Percentiles rank a stretch among this genome's conserved stretches.
Conservation (phyloP, 2,329 filamentous ascomycete species). For the Penicillium sp. region DNA sequence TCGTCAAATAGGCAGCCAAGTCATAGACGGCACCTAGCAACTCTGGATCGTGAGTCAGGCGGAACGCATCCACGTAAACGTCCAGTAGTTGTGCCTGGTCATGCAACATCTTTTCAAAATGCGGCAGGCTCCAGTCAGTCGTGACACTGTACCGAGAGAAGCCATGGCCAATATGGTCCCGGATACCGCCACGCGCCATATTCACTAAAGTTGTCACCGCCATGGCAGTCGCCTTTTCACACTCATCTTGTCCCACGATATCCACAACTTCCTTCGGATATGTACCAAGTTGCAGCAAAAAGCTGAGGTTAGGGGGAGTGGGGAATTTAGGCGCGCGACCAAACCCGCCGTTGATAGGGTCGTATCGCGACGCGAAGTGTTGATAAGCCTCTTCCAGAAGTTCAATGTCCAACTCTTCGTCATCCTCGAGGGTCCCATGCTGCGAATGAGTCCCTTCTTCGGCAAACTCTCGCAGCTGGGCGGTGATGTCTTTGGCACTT, state of each 20-base stretch:
- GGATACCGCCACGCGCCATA: constrained; percentile 68
- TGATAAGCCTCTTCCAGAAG: constrained; percentile 84
- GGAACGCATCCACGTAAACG: constrained; percentile 82
- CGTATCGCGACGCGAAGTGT: constrained; percentile 76
- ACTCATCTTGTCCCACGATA: constrained; percentile 80
- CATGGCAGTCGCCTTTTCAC: constrained; percentile 69
- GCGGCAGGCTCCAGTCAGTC: constrained; percentile 84
- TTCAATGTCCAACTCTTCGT: constrained; percentile 78
- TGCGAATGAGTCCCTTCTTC: constrained; percentile 68
- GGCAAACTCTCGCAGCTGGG: constrained; percentile 78
- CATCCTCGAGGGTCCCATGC: constrained; percentile 43
- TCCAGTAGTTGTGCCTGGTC: constrained; percentile 84
- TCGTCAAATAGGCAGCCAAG: constrained; percentile 79
- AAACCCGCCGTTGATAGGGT: constrained; percentile 75
- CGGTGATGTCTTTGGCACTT: constrained; percentile 76
- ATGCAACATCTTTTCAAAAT: constrained; percentile 96
- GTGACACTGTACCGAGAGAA: constrained; percentile 87
- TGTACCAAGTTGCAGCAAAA: constrained; percentile 68
- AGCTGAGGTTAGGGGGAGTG: constrained; percentile 77
- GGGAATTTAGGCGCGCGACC: constrained; percentile 78
- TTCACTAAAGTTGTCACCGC: constrained; percentile 72
- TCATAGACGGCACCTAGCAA: constrained; percentile 75
- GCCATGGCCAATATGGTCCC: constrained; percentile 72
- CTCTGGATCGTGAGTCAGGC: constrained; percentile 62
- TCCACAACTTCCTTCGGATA: constrained; percentile 71